Percentiles rank a stretch among this genome's conserved stretches.
These are phyloP conservation scores for Erodium texanum DNA, from an alignment of 441 rosid genomes.

Conservation along the genomic window DNA sequence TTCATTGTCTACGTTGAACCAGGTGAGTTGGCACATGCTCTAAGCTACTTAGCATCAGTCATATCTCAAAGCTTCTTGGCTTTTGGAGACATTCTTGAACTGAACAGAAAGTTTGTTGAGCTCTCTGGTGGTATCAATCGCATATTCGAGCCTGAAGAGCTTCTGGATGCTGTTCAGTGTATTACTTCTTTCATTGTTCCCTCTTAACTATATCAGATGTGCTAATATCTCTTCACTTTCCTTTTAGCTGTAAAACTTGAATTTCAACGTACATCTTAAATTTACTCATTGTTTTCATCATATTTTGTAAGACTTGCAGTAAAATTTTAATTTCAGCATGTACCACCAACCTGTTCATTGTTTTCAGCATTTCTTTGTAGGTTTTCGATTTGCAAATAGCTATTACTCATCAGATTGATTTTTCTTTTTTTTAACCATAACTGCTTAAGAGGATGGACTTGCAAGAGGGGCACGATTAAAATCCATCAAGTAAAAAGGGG, in stretches of 20 bases:
- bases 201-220: not conserved
- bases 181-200: conserved; percentile 36
- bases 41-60: conserved; percentile 95
- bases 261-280: not conserved
- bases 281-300: not conserved
- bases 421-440: not conserved
- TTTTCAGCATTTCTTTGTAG: not conserved
- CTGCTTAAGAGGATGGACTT: not conserved
- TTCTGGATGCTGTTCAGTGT: conserved; percentile 77
- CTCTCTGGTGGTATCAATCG: conserved; percentile 93
- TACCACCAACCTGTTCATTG: not conserved
- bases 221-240: not conserved
- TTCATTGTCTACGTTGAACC: conserved; percentile 21
- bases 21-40: conserved; percentile 98
- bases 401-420: not conserved
- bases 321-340: not conserved
- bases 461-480: not conserved
- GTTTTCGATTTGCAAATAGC: not conserved
- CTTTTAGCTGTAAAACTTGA: not conserved
- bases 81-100: conserved; percentile 92
- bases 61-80: conserved; percentile 99
- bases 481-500: not conserved
- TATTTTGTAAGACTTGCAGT: not conserved
- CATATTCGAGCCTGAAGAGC: conserved; percentile 93
- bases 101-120: conserved; percentile 86